Conservation (phyloP, 225 moss, liverwort and hornwort species). For the Climacium dendroides region DNA sequence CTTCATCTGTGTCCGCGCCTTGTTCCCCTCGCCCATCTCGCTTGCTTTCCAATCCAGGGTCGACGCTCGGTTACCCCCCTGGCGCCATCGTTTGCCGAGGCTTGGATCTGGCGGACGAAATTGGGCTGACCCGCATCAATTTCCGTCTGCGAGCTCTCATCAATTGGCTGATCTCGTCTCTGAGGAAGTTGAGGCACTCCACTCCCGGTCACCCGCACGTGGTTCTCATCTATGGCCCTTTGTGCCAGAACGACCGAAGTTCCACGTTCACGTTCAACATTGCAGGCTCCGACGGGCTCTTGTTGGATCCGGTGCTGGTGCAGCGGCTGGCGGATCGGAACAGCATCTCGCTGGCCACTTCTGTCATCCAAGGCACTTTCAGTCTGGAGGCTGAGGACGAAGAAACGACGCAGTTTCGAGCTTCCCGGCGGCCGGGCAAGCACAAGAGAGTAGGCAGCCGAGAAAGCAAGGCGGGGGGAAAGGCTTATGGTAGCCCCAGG, state of each 20-base stretch:
- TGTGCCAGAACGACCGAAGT: constrained; percentile 43
- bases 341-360: constrained; percentile 43
- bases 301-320: constrained; percentile 29
- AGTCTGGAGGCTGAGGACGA: constrained; percentile 10
- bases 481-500: not conserved
- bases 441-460: not conserved
- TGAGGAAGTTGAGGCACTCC: constrained; percentile 35
- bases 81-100: constrained; percentile 28
- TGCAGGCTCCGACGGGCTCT: constrained; percentile 20
- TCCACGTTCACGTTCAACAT: constrained; percentile 43
- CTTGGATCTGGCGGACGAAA: constrained; percentile 14
- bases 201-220: constrained; percentile 24
- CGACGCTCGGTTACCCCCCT: not conserved
- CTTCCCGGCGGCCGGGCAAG: not conserved
- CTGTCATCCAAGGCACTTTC: constrained; percentile 25
- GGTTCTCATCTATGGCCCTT: constrained; percentile 38
- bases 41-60: not conserved
- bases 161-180: constrained; percentile 43
- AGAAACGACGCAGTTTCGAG: not conserved
- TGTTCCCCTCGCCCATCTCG: constrained; percentile 26
- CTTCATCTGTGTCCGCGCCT: constrained; percentile 40
- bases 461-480: not conserved
- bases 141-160: constrained; percentile 39
- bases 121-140: constrained; percentile 36
- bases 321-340: constrained; percentile 55